A percentile compares a stretch with the other conserved stretches of the same genome.
phyloP scores from a whole-genome alignment of 2,329 filamentous ascomycete genomes.

The Talaromyces sp. region DNA sequence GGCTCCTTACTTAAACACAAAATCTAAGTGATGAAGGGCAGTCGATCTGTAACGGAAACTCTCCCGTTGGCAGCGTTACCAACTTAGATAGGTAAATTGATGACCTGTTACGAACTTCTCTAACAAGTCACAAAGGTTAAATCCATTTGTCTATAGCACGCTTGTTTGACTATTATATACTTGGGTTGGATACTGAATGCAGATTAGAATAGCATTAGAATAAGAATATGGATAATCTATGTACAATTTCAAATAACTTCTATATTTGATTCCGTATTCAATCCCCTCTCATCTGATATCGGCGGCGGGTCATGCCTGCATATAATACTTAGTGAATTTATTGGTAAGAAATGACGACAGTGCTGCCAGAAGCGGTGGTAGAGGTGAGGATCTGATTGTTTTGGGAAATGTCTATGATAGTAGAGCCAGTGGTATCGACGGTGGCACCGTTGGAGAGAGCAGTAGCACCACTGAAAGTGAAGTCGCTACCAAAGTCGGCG shows the following conservation, averaged over 20 bases:
- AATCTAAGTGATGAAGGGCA: neutral
- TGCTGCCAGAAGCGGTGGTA: constrained; percentile 12
- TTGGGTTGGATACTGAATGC: neutral
- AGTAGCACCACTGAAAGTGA: constrained; percentile 38
- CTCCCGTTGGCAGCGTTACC: too few relatives aligned
- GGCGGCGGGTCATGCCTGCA: too few relatives aligned
- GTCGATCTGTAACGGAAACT: too few relatives aligned
- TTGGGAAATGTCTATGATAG: constrained; percentile 49
- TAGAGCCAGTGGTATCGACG: constrained; percentile 14
- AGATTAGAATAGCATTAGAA: constrained; percentile 9
- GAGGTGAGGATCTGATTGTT: constrained; percentile 21
- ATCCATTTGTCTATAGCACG: neutral
- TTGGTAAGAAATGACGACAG: constrained; percentile 12
- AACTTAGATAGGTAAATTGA: too few relatives aligned
- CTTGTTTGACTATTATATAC: too few relatives aligned
- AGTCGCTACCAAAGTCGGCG: constrained; percentile 46
- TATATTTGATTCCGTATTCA: neutral
- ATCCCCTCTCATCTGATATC: neutral
- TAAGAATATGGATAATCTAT: constrained; percentile 7
- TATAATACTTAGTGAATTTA: neutral
- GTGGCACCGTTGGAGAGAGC: constrained; percentile 23
- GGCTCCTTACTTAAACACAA: neutral
- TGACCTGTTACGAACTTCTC: neutral
- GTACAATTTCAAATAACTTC: neutral
- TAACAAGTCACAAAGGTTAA: neutral